Evolutionary conservation across 2,329 filamentous ascomycete genomes (phyloP), one percentile per base, ranked within the genome.

Genomic region (Penicillium fuscoglaucum): DNA sequence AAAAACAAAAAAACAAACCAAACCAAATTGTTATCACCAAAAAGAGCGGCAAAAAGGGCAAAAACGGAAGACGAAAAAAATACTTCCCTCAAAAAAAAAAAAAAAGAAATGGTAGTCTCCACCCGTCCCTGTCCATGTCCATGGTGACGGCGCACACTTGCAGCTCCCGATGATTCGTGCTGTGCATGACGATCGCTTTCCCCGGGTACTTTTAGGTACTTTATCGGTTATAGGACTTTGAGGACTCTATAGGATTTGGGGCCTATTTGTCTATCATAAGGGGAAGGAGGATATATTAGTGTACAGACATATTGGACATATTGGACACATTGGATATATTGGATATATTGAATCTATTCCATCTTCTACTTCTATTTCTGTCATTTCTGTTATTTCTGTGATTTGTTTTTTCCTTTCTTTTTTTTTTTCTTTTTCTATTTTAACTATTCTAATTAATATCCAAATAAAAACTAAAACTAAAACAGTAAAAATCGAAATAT

Each of bases 101-200:
- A 21, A 6, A 9, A 17, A 35, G n/a, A 47, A 57, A 24, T 47
- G 44, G 21, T 13, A 37, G 57, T 40, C 63, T 65, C 62, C 65
- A 65, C 64, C 52, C 6, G 65, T 67, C 63, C 65, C 65, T 68
- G 60, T 65, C 66, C 63, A 68, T 62, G 65, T 63, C 65, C 64
- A 63, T 54, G 64, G 67, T 66, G 61, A 68, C 60, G 61, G 62
- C 58, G 56, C 62, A 58, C 65, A 67, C 65, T 67, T 65, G 64
- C 64, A 67, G 65, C 49, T 61, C 37, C 55, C 53, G 56, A 52
- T 63, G 55, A 66, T 64, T 66, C 55, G 64, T 56, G 53, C 53
- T 59, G 48, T 61, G 58, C 49, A 59, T 58, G 59, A 44, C 55
- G 55, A 62, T 66, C 53, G 48, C 41, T 65, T 55, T 62, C 54